Evolutionary conservation across 768 basidiomycete genomes (phyloP).

Genomic region (Trametes meyenii): DNA sequence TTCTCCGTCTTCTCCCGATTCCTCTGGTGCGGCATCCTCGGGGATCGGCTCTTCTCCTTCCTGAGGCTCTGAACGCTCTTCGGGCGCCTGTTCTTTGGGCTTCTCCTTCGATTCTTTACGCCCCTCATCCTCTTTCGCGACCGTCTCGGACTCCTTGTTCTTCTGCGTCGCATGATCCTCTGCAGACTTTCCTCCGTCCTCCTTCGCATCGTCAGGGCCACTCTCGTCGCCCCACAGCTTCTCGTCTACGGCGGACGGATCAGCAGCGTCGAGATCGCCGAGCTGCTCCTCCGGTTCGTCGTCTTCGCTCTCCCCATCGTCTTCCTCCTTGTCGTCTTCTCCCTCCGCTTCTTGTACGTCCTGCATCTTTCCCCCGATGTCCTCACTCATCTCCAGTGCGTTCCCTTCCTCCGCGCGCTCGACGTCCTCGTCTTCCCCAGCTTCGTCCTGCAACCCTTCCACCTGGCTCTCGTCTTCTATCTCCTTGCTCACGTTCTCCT

Average conservation of each 20-base stretch:
- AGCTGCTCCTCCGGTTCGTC: slow-evolving; percentile 81
- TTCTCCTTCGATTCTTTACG: slow-evolving; percentile 11
- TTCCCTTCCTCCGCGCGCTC: slow-evolving; percentile 62
- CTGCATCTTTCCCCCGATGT: slow-evolving; percentile 86
- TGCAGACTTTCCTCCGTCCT: slow-evolving; percentile 58
- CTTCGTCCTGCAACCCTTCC: slow-evolving; percentile 83
- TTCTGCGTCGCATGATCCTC: slow-evolving; percentile 58
- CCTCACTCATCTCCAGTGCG: slow-evolving; percentile 89
- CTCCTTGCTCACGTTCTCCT: slow-evolving; percentile 89
- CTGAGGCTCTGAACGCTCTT: slow-evolving; percentile 31
- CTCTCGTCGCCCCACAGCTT: slow-evolving; percentile 94
- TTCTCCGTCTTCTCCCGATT: slow-evolving; percentile 29
- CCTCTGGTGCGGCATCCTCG: slow-evolving; percentile 29
- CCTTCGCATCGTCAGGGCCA: slow-evolving; percentile 53
- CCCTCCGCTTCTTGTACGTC: slow-evolving; percentile 73
- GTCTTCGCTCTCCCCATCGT: slow-evolving; percentile 51
- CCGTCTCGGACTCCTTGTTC: slow-evolving; percentile 29
- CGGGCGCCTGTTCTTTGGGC: slow-evolving; percentile 30
- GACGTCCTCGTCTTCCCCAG: slow-evolving; percentile 47
- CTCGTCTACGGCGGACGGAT: slow-evolving; percentile 88
- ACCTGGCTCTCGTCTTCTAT: slow-evolving; percentile 97
- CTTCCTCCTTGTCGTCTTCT: slow-evolving; percentile 45
- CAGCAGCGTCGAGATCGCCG: slow-evolving; percentile 78
- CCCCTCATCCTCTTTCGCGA: slow-evolving; percentile 12
- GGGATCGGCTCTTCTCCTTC: slow-evolving; percentile 34